Percentiles rank a stretch among this genome's conserved stretches.
phyloP scores from a whole-genome alignment of 129 eudicot genomes.

The Sambucus nigra region DNA sequence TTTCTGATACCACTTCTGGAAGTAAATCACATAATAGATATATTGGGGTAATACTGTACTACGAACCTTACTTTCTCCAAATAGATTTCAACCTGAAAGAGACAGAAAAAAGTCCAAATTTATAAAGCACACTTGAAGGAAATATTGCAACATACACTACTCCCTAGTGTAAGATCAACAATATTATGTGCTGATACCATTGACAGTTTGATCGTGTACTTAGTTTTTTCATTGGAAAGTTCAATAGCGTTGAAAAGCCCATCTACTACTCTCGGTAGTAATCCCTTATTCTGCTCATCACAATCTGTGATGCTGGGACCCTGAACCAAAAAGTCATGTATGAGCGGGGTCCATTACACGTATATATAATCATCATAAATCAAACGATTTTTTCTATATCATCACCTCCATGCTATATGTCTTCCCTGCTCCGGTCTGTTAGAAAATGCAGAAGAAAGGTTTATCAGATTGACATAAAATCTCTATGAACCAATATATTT shows the following conservation, averaged over 20 bases:
- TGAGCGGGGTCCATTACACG: constrained; percentile 1
- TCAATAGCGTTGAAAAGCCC: constrained; percentile 52
- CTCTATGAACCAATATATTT: constrained; percentile 1
- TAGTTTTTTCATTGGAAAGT: constrained; percentile 27
- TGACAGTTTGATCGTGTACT: constrained; percentile 55
- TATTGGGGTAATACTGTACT: not conserved
- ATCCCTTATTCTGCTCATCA: constrained; percentile 53
- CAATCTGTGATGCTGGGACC: constrained; percentile 55
- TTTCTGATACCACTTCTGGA: constrained; percentile 1
- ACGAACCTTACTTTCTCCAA: constrained; percentile 95
- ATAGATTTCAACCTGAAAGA: constrained; percentile 78
- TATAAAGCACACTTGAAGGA: constrained; percentile 4
- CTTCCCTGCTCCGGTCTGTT: constrained; percentile 96
- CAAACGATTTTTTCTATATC: not conserved
- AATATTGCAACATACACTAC: constrained; percentile 6
- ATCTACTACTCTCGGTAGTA: constrained; percentile 74
- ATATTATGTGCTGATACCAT: constrained; percentile 43
- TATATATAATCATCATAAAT: not conserved
- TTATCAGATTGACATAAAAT: constrained; percentile 10
- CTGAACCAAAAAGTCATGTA: constrained; percentile 23
- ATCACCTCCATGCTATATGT: constrained; percentile 89
- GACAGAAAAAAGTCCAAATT: constrained; percentile 10
- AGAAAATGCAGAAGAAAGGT: constrained; percentile 15
- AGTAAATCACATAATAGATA: not conserved
- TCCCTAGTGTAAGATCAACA: constrained; percentile 1